A percentile compares a stretch with the other conserved stretches of the same genome.
These are phyloP conservation scores for Apostasia shenzhenica DNA, from an alignment of 106 monocot genomes.

Conservation along the genomic window DNA sequence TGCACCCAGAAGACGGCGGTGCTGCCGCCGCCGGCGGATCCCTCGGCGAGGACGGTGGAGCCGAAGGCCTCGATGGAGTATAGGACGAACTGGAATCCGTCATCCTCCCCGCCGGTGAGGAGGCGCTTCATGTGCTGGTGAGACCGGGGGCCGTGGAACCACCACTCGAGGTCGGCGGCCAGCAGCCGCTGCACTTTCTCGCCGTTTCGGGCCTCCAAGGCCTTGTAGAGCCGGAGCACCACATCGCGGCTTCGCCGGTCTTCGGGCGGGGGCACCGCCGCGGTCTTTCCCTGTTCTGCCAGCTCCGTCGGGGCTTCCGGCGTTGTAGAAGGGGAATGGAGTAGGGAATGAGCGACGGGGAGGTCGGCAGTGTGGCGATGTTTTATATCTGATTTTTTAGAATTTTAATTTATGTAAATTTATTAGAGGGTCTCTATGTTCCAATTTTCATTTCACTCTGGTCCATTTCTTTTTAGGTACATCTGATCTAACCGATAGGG, in stretches of 20 bases:
- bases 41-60: neutral
- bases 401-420: too few relatives aligned
- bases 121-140: constrained; percentile 26
- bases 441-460: too few relatives aligned
- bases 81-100: constrained; percentile 13
- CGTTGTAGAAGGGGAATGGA: too few relatives aligned
- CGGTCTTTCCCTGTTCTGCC: too few relatives aligned
- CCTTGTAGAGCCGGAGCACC: constrained; percentile 10
- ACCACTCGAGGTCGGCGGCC: constrained; percentile 19
- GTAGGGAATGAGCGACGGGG: too few relatives aligned
- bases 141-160: constrained; percentile 28
- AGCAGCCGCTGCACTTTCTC: neutral
- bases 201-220: constrained; percentile 1
- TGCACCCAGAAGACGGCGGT: constrained; percentile 14
- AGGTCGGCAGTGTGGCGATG: too few relatives aligned
- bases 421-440: too few relatives aligned
- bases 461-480: too few relatives aligned
- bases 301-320: too few relatives aligned
- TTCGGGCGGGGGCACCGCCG: neutral
- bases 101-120: constrained; percentile 12
- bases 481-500: too few relatives aligned
- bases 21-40: constrained; percentile 9
- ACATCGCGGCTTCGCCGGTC: neutral
- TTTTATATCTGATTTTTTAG: too few relatives aligned
- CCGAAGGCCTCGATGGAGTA: neutral